Percentiles rank a stretch among this genome's conserved stretches.
phyloP scores from a whole-genome alignment of 1,139 yeast genomes.

The Saccharomycopsis phalli region DNA sequence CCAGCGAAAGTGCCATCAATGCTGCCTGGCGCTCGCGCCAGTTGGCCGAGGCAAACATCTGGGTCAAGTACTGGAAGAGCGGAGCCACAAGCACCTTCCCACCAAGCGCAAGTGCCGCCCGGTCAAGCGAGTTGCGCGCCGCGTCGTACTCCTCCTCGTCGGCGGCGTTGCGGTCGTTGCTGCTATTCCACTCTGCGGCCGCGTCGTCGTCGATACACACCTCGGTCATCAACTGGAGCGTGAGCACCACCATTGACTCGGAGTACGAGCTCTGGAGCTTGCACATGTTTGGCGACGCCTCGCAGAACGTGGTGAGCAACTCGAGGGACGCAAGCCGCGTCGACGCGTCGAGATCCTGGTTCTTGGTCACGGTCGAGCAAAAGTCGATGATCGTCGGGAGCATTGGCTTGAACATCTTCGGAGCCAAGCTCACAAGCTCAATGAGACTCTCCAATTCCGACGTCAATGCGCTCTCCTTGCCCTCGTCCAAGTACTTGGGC shows the following conservation, averaged over 20 bases:
- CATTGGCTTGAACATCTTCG: conserved; percentile 87
- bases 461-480: conserved; percentile 74
- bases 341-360: conserved; percentile 66
- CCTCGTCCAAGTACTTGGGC: conserved; percentile 72
- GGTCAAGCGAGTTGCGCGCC: conserved; percentile 87
- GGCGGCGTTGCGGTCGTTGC: conserved; percentile 67
- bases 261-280: conserved; percentile 69
- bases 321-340: conserved; percentile 86
- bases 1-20: conserved; percentile 90
- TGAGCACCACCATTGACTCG: conserved; percentile 59
- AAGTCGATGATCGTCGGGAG: conserved; percentile 80
- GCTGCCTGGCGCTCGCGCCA: conserved; percentile 99
- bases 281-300: conserved; percentile 94
- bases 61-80: conserved; percentile 76
- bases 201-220: conserved; percentile 81
- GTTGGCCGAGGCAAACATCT: conserved; percentile 60
- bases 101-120: conserved; percentile 75
- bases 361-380: conserved; percentile 71
- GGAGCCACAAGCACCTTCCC: conserved; percentile 83
- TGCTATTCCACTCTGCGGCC: conserved; percentile 69
- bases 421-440: conserved; percentile 88
- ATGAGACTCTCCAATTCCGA: conserved; percentile 83
- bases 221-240: conserved; percentile 84
- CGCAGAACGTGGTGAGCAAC: conserved; percentile 80
- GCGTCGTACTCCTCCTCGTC: conserved; percentile 87